Evolutionary conservation across 169 alveolate species (phyloP).

Genomic region (Plasmodium fragile): DNA sequence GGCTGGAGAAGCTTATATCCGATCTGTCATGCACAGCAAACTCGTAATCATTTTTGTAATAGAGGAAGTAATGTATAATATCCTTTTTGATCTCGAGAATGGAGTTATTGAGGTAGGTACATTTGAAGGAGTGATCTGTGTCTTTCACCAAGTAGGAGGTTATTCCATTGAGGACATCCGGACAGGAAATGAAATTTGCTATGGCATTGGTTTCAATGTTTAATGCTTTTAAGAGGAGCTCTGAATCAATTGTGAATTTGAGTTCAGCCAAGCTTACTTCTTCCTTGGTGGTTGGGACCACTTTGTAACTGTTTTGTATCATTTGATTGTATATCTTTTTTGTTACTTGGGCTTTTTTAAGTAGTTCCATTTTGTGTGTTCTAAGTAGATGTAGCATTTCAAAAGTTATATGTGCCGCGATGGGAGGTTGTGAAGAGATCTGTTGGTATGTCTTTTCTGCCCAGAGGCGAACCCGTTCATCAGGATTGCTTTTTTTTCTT

Average conservation of each 20-base stretch:
- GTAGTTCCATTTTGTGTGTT: conserved; percentile 54
- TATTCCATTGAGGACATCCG: conserved; percentile 56
- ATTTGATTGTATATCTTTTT: conserved; percentile 52
- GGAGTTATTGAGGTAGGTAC: conserved; percentile 30
- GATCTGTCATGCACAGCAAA: conserved; percentile 33
- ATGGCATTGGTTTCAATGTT: conserved; percentile 64
- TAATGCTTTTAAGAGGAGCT: conserved; percentile 58
- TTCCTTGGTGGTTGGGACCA: conserved; percentile 55
- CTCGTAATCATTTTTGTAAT: conserved; percentile 52
- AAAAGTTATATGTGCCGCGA: conserved; percentile 72
- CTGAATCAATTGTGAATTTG: conserved; percentile 52
- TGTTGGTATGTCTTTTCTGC: conserved; percentile 62
- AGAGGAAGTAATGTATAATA: conserved; percentile 51
- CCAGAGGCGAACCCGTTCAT: conserved; percentile 31
- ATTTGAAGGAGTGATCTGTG: conserved; percentile 27
- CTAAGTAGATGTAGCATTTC: conserved; percentile 58
- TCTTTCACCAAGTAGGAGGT: conserved; percentile 66
- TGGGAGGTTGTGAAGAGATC: conserved; percentile 44
- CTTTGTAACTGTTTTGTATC: conserved; percentile 59
- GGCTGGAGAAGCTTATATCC: conserved; percentile 65
- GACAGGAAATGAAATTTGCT: conserved; percentile 57
- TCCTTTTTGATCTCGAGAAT: conserved; percentile 56
- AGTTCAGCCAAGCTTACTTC: conserved; percentile 62
- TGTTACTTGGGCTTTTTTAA: conserved; percentile 57
- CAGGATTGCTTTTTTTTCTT: conserved; percentile 22